Conservation (phyloP, 441 rosid genomes). For the Lepidium campestre region DNA sequence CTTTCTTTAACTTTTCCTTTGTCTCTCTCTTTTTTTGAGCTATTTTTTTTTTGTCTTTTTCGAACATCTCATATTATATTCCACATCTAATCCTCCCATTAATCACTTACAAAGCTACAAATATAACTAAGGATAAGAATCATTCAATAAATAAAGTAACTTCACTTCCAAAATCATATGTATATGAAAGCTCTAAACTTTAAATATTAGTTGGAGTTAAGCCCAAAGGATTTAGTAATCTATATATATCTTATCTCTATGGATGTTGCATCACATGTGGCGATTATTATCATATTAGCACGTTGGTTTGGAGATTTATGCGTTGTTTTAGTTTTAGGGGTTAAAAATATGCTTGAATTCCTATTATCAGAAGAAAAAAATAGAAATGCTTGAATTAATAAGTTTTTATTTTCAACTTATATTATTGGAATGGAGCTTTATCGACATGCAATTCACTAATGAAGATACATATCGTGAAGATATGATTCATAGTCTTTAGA, state of each 20-base stretch:
- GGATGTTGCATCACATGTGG: not conserved
- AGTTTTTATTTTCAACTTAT: not conserved
- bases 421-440: not conserved
- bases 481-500: not conserved
- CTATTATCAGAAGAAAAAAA: too few relatives aligned
- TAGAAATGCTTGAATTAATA: not conserved
- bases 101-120: not conserved
- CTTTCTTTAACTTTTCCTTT: constrained; percentile 11
- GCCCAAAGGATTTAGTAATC: not conserved
- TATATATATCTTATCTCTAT: not conserved
- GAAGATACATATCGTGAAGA: not conserved
- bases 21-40: not conserved
- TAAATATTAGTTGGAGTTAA: not conserved
- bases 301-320: too few relatives aligned
- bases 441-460: not conserved
- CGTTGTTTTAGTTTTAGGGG: too few relatives aligned
- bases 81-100: not conserved
- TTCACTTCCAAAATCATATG: too few relatives aligned
- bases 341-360: too few relatives aligned
- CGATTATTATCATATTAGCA: too few relatives aligned
- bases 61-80: not conserved
- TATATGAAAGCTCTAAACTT: not conserved
- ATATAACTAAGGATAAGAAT: not conserved
- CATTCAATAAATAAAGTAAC: too few relatives aligned
- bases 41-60: constrained; percentile 13